Percentiles rank a stretch among this genome's conserved stretches.
Evolutionary conservation across 768 basidiomycete genomes (phyloP).

Genomic region (Lactifluus pinguis): DNA sequence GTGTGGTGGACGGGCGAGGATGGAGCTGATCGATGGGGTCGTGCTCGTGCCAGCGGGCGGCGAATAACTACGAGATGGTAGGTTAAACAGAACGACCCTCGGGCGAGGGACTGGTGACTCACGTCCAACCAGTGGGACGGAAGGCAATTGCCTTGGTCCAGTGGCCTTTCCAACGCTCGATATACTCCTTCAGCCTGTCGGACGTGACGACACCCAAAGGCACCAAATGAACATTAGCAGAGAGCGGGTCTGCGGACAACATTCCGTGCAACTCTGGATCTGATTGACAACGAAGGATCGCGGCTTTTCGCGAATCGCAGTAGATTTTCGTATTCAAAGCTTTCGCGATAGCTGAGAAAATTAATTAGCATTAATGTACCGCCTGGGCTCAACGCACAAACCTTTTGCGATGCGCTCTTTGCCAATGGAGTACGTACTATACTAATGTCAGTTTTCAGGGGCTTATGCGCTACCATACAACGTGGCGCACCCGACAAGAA

Average conservation of each 20-base stretch:
- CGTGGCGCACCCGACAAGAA: slow-evolving; percentile 61
- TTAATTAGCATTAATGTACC: background rate
- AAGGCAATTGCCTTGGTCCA: slow-evolving; percentile 75
- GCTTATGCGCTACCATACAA: background rate
- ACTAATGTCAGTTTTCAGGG: background rate
- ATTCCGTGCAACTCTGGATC: slow-evolving; percentile 76
- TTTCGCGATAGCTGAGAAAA: slow-evolving; percentile 63
- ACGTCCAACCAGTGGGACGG: slow-evolving; percentile 96
- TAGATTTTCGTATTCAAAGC: slow-evolving; percentile 78
- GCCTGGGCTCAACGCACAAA: slow-evolving; percentile 22
- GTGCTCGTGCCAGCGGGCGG: slow-evolving; percentile 56
- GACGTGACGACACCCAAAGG: slow-evolving; percentile 67
- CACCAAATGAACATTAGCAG: slow-evolving; percentile 78
- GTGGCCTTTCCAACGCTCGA: slow-evolving; percentile 59
- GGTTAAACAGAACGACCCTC: background rate
- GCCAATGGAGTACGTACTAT: slow-evolving; percentile 91
- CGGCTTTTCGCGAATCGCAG: slow-evolving; percentile 78
- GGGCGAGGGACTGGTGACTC: slow-evolving; percentile 27
- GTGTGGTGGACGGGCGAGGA: slow-evolving; percentile 60
- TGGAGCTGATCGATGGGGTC: slow-evolving; percentile 52
- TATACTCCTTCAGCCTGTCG: slow-evolving; percentile 70
- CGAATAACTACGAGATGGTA: slow-evolving; percentile 40
- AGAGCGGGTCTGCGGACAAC: slow-evolving; percentile 65
- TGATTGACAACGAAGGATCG: slow-evolving; percentile 73
- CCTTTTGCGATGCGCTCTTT: slow-evolving; percentile 98